Base-by-base conservation (phyloP, 495 filamentous ascomycete species). In the Xylaria nigripes region DNA sequence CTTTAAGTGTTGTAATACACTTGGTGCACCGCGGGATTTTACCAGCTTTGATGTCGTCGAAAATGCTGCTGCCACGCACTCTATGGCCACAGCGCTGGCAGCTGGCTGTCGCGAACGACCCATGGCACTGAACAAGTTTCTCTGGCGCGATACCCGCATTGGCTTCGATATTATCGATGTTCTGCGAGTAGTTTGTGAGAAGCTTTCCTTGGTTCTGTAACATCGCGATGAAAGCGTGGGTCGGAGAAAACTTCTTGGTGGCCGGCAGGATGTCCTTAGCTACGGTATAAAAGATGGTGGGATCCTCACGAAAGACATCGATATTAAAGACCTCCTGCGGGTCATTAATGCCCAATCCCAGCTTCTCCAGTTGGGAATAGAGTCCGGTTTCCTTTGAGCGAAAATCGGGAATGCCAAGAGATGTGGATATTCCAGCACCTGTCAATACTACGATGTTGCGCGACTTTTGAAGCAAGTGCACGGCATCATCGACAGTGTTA, bases 281-380 rank as follows among this genome's bases (percentile, higher is more conserved):
- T 42, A 97, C 81, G 9, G 82, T 86, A 72, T 94, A 98, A 75
- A 98, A 98, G 53, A 91, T 88, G 63, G 68, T 84, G 5, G 91
- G 93, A 59, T 98, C 88, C 52, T 92, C 81, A 45, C 81, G 81
- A 67, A 98, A 98, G 38, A 89, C 69, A 21, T 81, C 69, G 52
- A 97, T 92, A 66, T 95, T 89, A 61, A 98, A 97, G 9, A 96
- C 91, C 57, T 96, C 90, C 63, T 96, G 90, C 0, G 92, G 92
- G 59, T 96, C 91, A 54, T 72, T 83, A 42, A 93, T 80, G 8
- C 75, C 74, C 8, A 81, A 62, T 1, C 74, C 74, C 12, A 81
- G 69, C 60, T 87, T 84, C 58, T 78, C 83, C 10, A 97, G 76
- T 61, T 90, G 85, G 23, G 90, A 86, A 69, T 97, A 98, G 48